Conservation (phyloP, 257 asterid species). For the Asclepias syriaca region DNA sequence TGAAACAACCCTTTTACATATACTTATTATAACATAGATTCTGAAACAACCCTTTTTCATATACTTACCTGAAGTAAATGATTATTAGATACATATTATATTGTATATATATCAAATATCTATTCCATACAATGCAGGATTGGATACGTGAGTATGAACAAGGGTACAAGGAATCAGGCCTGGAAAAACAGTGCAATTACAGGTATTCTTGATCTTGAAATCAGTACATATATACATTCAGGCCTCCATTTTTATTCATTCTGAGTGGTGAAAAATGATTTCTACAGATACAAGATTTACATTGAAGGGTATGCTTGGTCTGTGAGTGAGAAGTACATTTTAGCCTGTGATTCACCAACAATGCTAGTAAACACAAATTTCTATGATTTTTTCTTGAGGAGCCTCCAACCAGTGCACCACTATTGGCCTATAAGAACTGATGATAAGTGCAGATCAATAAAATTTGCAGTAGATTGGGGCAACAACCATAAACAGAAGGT, state of each 20-base stretch:
- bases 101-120: no score
- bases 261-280: not conserved
- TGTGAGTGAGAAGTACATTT: slow-evolving; percentile 33
- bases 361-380: slow-evolving; percentile 24
- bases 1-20: no score
- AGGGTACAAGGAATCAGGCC: slow-evolving; percentile 24
- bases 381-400: slow-evolving; percentile 33
- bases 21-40: no score
- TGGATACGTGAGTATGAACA: slow-evolving; percentile 23
- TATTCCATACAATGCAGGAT: slow-evolving; percentile 16
- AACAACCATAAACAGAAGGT: slow-evolving; percentile 24
- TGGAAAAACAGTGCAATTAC: slow-evolving; percentile 25
- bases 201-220: slow-evolving; percentile 7
- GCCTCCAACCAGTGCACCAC: slow-evolving; percentile 23
- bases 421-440: slow-evolving; percentile 30
- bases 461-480: slow-evolving; percentile 35
- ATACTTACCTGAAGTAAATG: no score
- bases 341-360: slow-evolving; percentile 29
- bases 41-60: no score
- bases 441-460: slow-evolving; percentile 27
- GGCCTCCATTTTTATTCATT: not conserved
- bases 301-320: slow-evolving; percentile 34
- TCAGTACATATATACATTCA: not conserved
- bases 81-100: not conserved
- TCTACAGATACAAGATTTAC: slow-evolving; percentile 28